These are phyloP conservation scores for Colletotrichum tanaceti DNA, from an alignment of 2,329 filamentous ascomycete genomes.

Conservation along the genomic window DNA sequence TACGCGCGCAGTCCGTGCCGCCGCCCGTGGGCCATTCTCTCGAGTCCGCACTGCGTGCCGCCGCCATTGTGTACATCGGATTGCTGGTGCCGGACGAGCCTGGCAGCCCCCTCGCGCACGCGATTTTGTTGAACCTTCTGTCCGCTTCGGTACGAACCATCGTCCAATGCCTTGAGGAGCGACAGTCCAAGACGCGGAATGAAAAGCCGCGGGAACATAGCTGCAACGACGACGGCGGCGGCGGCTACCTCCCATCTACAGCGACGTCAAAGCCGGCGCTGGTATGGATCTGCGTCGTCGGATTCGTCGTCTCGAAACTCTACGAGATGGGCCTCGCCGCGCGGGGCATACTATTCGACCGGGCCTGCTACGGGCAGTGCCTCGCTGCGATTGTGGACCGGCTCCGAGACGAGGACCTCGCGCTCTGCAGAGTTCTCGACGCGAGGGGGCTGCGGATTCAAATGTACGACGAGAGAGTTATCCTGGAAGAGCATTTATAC, in stretches of 20 bases:
- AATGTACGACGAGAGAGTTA: constrained; percentile 20
- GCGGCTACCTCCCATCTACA: constrained; percentile 23
- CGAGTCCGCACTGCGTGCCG: constrained; percentile 47
- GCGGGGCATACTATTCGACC: constrained; percentile 41
- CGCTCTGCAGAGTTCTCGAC: constrained; percentile 41
- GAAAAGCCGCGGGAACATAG: neutral
- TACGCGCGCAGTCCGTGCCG: constrained; percentile 10
- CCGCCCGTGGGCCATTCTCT: constrained; percentile 37
- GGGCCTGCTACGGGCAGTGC: constrained; percentile 45
- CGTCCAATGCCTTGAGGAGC: constrained; percentile 17
- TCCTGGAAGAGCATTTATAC: constrained; percentile 26
- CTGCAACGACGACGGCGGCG: constrained; percentile 13
- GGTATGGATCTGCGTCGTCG: constrained; percentile 47
- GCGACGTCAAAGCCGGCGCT: constrained; percentile 42
- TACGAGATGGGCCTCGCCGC: constrained; percentile 32
- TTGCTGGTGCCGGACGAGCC: constrained; percentile 49
- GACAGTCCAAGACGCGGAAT: neutral
- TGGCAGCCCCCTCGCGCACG: constrained; percentile 48
- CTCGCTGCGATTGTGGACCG: constrained; percentile 41
- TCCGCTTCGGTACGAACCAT: constrained; percentile 42
- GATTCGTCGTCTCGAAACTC: constrained; percentile 44
- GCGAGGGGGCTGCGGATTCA: constrained; percentile 27
- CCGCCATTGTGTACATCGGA: constrained; percentile 48
- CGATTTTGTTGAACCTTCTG: constrained; percentile 47
- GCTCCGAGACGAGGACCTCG: constrained; percentile 43